phyloP scores from a whole-genome alignment of 2,329 filamentous ascomycete genomes.

The Pestalotiopsis fici region DNA sequence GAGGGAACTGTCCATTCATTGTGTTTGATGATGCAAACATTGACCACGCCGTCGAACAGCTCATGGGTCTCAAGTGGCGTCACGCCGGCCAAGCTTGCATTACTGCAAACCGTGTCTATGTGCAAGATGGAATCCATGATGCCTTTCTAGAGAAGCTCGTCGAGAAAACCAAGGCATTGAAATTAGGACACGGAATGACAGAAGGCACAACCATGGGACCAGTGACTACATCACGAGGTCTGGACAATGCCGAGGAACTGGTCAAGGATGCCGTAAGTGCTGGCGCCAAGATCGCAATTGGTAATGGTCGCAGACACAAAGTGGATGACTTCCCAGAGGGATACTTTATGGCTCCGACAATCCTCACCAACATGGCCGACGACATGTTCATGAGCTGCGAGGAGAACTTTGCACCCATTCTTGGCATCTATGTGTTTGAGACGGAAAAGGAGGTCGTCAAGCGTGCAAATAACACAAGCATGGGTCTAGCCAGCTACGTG shows the following conservation, averaged over 20 bases:
- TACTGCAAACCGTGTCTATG: conserved; percentile 65
- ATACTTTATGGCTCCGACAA: conserved; percentile 68
- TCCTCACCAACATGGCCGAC: conserved; percentile 49
- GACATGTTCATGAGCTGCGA: conserved; percentile 51
- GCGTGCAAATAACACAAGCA: conserved; percentile 57
- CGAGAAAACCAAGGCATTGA: conserved; percentile 51
- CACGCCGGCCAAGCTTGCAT: conserved; percentile 68
- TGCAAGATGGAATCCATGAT: conserved; percentile 64
- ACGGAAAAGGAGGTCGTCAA: conserved; percentile 56
- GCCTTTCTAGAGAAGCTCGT: conserved; percentile 58
- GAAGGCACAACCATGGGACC: conserved; percentile 61
- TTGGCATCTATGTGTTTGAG: conserved; percentile 57
- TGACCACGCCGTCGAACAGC: conserved; percentile 54
- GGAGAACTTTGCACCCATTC: conserved; percentile 61
- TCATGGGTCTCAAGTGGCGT: conserved; percentile 38
- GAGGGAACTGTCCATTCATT: conserved; percentile 70
- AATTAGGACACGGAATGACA: conserved; percentile 62
- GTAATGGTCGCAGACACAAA: conserved; percentile 53
- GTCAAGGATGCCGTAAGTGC: conserved; percentile 64
- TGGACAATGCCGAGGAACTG: conserved; percentile 59
- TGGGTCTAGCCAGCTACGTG: conserved; percentile 60
- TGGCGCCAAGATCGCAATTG: conserved; percentile 65
- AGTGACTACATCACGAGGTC: conserved; percentile 54
- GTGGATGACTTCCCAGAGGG: conserved; percentile 32
- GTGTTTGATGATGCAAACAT: conserved; percentile 70